Conservation (phyloP, 805 yeast genomes). For the Saccharomycopsis guyanensis region DNA sequence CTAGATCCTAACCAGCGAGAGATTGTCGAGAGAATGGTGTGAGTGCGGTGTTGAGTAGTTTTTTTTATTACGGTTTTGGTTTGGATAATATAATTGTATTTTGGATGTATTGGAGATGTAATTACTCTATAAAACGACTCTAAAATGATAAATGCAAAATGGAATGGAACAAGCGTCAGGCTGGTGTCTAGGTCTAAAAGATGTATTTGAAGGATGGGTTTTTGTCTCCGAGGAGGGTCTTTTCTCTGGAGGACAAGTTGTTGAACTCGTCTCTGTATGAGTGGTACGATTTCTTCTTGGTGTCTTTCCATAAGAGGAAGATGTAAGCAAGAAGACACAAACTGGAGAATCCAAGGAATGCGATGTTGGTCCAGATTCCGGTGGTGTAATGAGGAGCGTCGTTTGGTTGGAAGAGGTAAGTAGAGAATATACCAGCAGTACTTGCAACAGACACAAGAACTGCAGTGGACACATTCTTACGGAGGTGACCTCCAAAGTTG, state of each 20-base stretch:
- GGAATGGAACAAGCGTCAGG: too few relatives aligned
- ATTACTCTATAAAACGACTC: too few relatives aligned
- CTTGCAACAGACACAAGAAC: conserved; percentile 12
- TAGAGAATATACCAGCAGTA: conserved; percentile 14
- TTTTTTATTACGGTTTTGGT: too few relatives aligned
- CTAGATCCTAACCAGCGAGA: not conserved
- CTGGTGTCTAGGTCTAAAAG: not conserved
- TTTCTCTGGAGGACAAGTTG: conserved; percentile 10
- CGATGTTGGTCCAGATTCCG: conserved; percentile 12
- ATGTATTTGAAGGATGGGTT: conserved; percentile 18
- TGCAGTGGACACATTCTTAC: conserved; percentile 18
- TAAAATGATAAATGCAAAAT: too few relatives aligned
- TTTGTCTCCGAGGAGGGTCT: conserved; percentile 18
- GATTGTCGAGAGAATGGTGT: not conserved
- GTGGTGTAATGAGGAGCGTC: conserved; percentile 9
- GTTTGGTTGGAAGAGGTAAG: conserved; percentile 9
- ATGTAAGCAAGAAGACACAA: conserved; percentile 7
- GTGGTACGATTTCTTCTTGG: conserved; percentile 6
- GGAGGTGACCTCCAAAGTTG: conserved; percentile 19
- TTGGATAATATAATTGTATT: too few relatives aligned
- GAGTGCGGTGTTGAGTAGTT: not conserved
- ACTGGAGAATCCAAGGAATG: conserved; percentile 8
- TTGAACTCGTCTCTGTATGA: conserved; percentile 14
- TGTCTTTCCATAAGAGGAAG: conserved; percentile 7
- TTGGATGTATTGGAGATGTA: too few relatives aligned